Percentiles rank a stretch among this genome's conserved stretches.
phyloP scores from a whole-genome alignment of 495 filamentous ascomycete genomes.

The Podospora pseudopauciseta region DNA sequence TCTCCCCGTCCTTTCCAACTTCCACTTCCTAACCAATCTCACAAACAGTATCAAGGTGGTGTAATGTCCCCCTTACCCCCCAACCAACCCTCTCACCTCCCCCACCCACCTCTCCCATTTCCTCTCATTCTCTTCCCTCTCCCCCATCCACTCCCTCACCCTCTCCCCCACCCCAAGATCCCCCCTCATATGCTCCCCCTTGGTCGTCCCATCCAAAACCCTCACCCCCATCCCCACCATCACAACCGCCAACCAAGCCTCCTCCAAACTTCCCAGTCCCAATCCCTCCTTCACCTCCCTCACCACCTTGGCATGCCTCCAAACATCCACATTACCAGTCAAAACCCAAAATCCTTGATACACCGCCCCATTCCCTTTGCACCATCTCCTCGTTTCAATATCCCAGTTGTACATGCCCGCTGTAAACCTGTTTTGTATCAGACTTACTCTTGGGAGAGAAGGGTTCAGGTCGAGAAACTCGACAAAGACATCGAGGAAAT shows the following conservation, averaged over 20 bases:
- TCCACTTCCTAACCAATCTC: background rate
- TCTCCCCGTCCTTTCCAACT: no score
- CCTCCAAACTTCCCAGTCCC: conserved; percentile 38
- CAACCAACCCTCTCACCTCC: conserved; percentile 40
- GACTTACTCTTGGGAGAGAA: conserved; percentile 14
- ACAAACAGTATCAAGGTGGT: background rate
- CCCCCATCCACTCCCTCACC: conserved; percentile 48
- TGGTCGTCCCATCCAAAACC: conserved; percentile 69
- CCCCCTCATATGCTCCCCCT: conserved; percentile 57
- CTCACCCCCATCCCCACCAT: conserved; percentile 54
- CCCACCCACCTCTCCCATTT: conserved; percentile 46
- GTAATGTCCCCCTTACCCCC: background rate
- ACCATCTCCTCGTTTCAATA: conserved; percentile 57
- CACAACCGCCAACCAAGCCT: conserved; percentile 66
- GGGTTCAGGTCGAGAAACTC: conserved; percentile 1
- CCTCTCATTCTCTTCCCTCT: conserved; percentile 32
- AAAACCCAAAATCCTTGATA: conserved; percentile 83
- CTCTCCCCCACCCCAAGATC: conserved; percentile 57
- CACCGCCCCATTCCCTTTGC: conserved; percentile 52
- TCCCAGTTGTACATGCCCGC: conserved; percentile 59
- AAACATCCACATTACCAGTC: conserved; percentile 59
- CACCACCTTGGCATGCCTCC: conserved; percentile 53
- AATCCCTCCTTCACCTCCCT: conserved; percentile 48
- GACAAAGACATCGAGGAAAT: conserved; percentile 49
- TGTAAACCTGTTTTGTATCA: conserved; percentile 77